Evolutionary conservation across 257 asterid species (phyloP).

Genomic region (Przewalskia tangutica): DNA sequence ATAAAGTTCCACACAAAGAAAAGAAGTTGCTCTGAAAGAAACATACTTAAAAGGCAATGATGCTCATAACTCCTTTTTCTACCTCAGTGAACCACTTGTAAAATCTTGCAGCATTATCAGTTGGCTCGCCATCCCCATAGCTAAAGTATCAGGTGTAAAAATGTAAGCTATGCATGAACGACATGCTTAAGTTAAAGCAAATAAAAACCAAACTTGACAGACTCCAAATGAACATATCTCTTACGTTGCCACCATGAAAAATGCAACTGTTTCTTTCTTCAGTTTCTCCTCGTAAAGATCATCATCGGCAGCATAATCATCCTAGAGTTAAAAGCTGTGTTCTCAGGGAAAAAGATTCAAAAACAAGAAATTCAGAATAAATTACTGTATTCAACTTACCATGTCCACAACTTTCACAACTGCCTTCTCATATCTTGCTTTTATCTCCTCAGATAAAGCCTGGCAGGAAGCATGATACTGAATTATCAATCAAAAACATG

Average conservation of each 20-base stretch:
- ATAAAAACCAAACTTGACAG: background rate
- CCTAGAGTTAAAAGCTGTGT: slow-evolving; percentile 19
- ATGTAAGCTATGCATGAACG: background rate
- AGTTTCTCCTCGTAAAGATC: slow-evolving; percentile 62
- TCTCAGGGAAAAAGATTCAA: background rate
- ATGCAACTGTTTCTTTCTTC: slow-evolving; percentile 56
- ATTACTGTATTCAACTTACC: slow-evolving; percentile 29
- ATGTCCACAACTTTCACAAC: slow-evolving; percentile 59
- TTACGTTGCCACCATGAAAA: slow-evolving; percentile 76
- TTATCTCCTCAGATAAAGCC: slow-evolving; percentile 68
- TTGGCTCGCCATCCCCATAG: slow-evolving; percentile 82
- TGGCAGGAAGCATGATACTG: background rate
- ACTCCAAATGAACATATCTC: slow-evolving; percentile 8
- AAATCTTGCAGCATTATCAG: slow-evolving; percentile 77
- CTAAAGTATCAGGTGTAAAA: slow-evolving; percentile 22
- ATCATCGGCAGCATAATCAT: slow-evolving; percentile 71
- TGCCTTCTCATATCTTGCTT: slow-evolving; percentile 66
- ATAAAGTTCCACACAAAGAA: background rate
- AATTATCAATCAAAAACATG: background rate
- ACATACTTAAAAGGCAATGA: background rate
- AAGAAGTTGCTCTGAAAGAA: background rate
- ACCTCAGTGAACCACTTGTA: slow-evolving; percentile 79
- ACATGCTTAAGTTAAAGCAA: background rate
- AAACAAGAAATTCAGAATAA: too few species aligned
- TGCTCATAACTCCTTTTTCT: background rate